These are phyloP conservation scores for Pisolithus thermaeus DNA, from an alignment of 1,284 basidiomycete species.

Conservation along the genomic window DNA sequence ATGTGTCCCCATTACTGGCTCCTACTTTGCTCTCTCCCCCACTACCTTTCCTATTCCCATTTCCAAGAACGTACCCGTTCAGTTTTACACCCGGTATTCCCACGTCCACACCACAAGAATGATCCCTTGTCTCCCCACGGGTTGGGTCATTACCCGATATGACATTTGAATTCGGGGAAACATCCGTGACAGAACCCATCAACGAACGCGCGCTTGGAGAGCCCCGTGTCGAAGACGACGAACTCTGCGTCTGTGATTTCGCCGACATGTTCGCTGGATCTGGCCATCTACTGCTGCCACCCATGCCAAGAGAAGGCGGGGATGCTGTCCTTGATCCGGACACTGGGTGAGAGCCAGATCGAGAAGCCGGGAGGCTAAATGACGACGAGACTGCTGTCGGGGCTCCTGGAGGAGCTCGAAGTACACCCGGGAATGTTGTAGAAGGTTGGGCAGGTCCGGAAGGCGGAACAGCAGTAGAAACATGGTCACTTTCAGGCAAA, in stretches of 20 bases:
- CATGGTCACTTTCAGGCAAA: background rate
- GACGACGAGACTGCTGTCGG: constrained; percentile 8
- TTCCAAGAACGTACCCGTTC: constrained; percentile 13
- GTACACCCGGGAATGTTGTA: background rate
- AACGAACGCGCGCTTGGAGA: background rate
- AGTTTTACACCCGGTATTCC: constrained; percentile 2
- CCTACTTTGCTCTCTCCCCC: background rate
- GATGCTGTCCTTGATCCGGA: constrained; percentile 8
- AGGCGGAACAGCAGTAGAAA: background rate
- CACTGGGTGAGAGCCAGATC: constrained; percentile 6
- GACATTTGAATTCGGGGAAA: background rate
- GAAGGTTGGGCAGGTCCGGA: background rate
- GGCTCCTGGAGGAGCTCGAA: background rate
- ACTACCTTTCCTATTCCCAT: background rate
- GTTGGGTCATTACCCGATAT: background rate
- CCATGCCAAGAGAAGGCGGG: constrained; percentile 5
- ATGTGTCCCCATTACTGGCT: background rate
- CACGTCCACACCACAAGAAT: background rate
- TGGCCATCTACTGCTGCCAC: constrained; percentile 4
- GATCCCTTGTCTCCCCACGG: background rate
- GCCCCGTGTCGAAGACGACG: background rate
- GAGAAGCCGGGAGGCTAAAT: constrained; percentile 12
- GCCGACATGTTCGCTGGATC: constrained; percentile 16
- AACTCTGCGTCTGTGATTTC: constrained; percentile 2
- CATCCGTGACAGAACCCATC: background rate